phyloP scores from a whole-genome alignment of 768 basidiomycete species.

The Sarcodon sp. region DNA sequence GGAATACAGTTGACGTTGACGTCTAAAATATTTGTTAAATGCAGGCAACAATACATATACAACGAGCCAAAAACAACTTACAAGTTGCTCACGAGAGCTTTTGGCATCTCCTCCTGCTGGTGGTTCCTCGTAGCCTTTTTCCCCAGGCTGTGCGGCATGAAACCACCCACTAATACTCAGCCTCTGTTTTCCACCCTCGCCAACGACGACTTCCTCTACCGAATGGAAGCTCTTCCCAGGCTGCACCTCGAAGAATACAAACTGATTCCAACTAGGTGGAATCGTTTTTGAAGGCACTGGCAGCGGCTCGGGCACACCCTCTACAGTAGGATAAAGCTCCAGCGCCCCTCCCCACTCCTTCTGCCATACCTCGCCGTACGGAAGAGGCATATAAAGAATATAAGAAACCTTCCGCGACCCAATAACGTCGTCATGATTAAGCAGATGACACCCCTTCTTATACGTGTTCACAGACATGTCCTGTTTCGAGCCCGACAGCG shows the following conservation, averaged over 20 bases:
- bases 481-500: constrained; percentile 82
- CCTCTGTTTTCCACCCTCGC: constrained; percentile 59
- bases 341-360: constrained; percentile 88
- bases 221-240: constrained; percentile 94
- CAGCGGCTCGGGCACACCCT: constrained; percentile 59
- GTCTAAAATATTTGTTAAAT: constrained; percentile 24
- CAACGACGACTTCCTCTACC: constrained; percentile 92
- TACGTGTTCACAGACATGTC: constrained; percentile 95
- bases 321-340: constrained; percentile 77
- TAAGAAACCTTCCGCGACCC: constrained; percentile 89
- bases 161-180: constrained; percentile 97
- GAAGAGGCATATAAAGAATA: constrained; percentile 91
- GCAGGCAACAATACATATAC: neutral
- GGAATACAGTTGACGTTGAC: constrained; percentile 50
- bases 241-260: constrained; percentile 84
- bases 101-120: constrained; percentile 32
- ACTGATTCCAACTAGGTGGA: constrained; percentile 82
- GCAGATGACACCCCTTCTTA: constrained; percentile 81
- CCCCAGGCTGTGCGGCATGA: constrained; percentile 82
- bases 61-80: constrained; percentile 27
- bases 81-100: constrained; percentile 88
- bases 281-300: constrained; percentile 51
- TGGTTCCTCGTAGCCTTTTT: constrained; percentile 69
- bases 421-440: constrained; percentile 98
- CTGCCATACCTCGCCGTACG: constrained; percentile 65